phyloP scores from a whole-genome alignment of 176 grass and related monocot species.

The Triticum timopheevii region DNA sequence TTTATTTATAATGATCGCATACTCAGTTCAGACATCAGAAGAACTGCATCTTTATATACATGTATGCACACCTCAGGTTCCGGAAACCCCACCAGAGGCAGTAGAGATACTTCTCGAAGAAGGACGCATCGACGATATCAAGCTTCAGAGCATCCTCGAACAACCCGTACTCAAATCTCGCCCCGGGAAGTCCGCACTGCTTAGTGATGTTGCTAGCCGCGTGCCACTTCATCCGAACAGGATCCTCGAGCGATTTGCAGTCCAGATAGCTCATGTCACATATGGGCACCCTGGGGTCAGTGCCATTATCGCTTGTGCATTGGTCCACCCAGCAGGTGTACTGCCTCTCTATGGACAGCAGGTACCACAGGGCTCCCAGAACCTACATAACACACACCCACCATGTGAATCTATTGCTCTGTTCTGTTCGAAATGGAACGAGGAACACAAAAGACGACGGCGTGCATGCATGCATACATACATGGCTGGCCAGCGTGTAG shows the following conservation, averaged over 20 bases:
- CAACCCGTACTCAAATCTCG: slow-evolving; percentile 61
- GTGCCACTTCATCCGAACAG: slow-evolving; percentile 45
- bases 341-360: slow-evolving; percentile 88
- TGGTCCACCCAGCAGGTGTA: slow-evolving; percentile 75
- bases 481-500: slow-evolving; percentile 93
- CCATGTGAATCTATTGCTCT: not conserved
- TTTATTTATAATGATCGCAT: not conserved
- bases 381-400: slow-evolving; percentile 30
- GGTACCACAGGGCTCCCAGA: slow-evolving; percentile 90
- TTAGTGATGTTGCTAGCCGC: slow-evolving; percentile 22
- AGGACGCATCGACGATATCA: slow-evolving; percentile 38
- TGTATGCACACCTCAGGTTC: slow-evolving; percentile 64
- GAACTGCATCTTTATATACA: not conserved
- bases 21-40: not conserved
- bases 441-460: not conserved
- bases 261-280: slow-evolving; percentile 65
- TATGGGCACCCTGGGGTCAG: not conserved
- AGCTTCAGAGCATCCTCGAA: slow-evolving; percentile 67
- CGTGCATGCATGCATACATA: slow-evolving; percentile 42
- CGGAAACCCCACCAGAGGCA: slow-evolving; percentile 97
- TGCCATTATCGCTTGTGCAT: slow-evolving; percentile 51
- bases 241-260: slow-evolving; percentile 32
- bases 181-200: slow-evolving; percentile 37
- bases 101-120: slow-evolving; percentile 90
- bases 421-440: not conserved